Evolutionary conservation across 179 eudicot species (phyloP).

Genomic region (Silene vulgaris): DNA sequence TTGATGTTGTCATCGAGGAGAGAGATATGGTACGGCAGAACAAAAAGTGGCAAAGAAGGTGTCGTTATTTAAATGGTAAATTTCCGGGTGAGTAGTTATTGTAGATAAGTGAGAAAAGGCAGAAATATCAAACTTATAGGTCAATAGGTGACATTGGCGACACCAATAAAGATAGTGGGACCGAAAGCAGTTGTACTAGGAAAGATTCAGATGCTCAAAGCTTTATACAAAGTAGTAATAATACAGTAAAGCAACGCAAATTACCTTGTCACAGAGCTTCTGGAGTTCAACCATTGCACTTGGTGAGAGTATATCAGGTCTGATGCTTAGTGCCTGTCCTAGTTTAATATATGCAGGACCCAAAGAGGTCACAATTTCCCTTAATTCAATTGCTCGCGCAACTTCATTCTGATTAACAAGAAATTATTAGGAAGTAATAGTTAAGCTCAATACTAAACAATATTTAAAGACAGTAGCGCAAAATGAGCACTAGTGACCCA

Average conservation of each 20-base stretch:
- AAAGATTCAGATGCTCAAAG: constrained; percentile 2
- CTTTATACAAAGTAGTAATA: background rate
- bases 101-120: too few relatives aligned
- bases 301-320: constrained; percentile 96
- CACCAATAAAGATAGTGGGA: too few relatives aligned
- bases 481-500: background rate
- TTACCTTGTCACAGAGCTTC: constrained; percentile 96
- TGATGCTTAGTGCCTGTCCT: constrained; percentile 98
- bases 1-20: too few relatives aligned
- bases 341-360: constrained; percentile 98
- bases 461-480: background rate
- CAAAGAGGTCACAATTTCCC: constrained; percentile 96
- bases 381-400: constrained; percentile 86
- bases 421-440: background rate
- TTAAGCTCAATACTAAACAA: background rate
- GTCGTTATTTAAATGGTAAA: too few relatives aligned
- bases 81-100: too few relatives aligned
- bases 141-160: too few relatives aligned
- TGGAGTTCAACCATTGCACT: constrained; percentile 91
- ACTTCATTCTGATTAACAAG: constrained; percentile 67
- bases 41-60: too few relatives aligned
- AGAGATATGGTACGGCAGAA: too few relatives aligned
- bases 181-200: background rate
- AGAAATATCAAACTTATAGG: too few relatives aligned
- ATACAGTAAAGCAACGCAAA: constrained; percentile 12